Base-by-base conservation (phyloP, 2,329 filamentous ascomycete genomes). In the Fusarium stilboides region DNA sequence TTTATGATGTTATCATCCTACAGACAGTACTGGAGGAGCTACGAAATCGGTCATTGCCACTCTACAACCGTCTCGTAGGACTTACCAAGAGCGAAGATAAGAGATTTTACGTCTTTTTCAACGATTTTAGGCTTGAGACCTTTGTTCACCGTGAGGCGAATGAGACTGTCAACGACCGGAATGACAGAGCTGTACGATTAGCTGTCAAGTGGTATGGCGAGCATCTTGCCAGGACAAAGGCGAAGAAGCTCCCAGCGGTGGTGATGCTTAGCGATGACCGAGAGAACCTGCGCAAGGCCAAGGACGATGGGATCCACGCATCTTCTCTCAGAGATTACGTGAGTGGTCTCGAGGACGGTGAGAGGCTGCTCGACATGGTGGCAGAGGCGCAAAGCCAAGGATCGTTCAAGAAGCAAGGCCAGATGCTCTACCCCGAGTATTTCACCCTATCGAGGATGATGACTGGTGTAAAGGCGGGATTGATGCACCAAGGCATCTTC, bases 61-160 rank as follows among this genome's bases (percentile, higher is more conserved):
- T 99, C 37, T 99, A 98, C 83, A 98, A 98, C 79, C 92, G 96
- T 39, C 85, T 99, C 50, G 89, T 98, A 71, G 90, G 92, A 22
- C 85, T 99, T 68, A 97, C 94, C 39, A 97, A 95, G 81, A 97
- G 95, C 76, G 94, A 97, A 74, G 94, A 97, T 70, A 99, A 99
- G 85, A 90, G 95, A 56, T 98, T 97, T 78, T 98, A 98, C 77
- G 93, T 99, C 53, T 99, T 99, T 79, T 98, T 98, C 88, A 99
- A 99, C 79, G 96, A 99, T 75, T 99, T 99, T 77, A 89, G 95
- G 52, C 85, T 94, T 39, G 97, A 99, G 80, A 99, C 96, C 0
- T 92, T 97, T 76, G 88, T 98, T 47, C 82, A 87, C 28, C 87
- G 96, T 65, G 87, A 90, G 20, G 80, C 86, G 8, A 91, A 92